A percentile compares a stretch with the other conserved stretches of the same genome.
These are phyloP conservation scores for Zanthoxylum bungeanum DNA, from an alignment of 345 rosid genomes.

Conservation along the genomic window DNA sequence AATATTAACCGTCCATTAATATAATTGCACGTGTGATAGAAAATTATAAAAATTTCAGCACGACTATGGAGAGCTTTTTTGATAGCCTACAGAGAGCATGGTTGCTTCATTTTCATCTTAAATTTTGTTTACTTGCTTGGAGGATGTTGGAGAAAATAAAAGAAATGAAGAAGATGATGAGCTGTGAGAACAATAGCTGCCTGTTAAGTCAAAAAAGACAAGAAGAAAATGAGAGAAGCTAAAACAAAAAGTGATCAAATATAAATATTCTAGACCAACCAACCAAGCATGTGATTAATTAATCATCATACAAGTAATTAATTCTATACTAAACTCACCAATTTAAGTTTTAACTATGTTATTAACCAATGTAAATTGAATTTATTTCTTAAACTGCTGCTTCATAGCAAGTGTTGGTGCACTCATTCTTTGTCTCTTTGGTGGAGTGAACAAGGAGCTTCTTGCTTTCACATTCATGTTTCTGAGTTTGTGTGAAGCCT, in stretches of 20 bases:
- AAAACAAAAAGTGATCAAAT: background rate
- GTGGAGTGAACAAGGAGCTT: slow-evolving; percentile 16
- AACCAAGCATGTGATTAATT: background rate
- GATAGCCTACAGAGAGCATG: background rate
- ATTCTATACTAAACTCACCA: too few species aligned
- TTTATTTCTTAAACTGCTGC: background rate
- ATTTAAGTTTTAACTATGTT: background rate
- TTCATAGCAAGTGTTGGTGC: background rate
- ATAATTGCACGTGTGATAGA: too few species aligned
- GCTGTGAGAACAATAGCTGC: slow-evolving; percentile 16
- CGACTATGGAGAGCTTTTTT: background rate
- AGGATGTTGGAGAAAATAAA: background rate
- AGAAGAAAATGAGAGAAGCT: slow-evolving; percentile 9
- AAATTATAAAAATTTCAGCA: too few species aligned
- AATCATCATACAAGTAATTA: background rate
- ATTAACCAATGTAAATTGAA: background rate
- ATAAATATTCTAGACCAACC: too few species aligned
- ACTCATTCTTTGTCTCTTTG: slow-evolving; percentile 1
- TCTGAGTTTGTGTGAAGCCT: slow-evolving; percentile 1
- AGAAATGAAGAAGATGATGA: slow-evolving; percentile 11
- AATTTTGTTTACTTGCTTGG: background rate
- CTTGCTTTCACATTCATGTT: slow-evolving; percentile 9
- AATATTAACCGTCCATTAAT: too few species aligned
- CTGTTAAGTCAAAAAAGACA: slow-evolving; percentile 9
- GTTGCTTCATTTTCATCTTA: background rate